Conservation (phyloP, 2,329 filamentous ascomycete genomes). For the Phialemonium atrogriseum region DNA sequence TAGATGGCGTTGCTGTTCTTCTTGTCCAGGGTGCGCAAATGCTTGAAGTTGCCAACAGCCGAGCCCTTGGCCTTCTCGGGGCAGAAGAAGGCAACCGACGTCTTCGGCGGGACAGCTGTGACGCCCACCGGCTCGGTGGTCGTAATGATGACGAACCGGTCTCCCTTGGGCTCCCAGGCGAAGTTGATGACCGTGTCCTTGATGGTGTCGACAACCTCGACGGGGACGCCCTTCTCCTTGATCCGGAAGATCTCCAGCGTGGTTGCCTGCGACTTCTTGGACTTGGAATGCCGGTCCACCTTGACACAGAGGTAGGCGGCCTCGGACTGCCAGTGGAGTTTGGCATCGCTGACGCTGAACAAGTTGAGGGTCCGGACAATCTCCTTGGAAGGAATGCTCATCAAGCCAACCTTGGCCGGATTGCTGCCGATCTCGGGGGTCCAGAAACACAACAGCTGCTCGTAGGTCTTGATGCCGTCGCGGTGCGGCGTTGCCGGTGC, state of each 20-base stretch:
- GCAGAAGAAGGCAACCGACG: conserved; percentile 90
- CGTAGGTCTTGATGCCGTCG: conserved; percentile 81
- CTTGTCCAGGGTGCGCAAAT: conserved; percentile 91
- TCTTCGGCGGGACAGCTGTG: conserved; percentile 85
- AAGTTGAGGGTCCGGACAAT: conserved; percentile 90
- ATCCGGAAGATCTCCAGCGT: conserved; percentile 98
- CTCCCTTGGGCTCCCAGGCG: conserved; percentile 97
- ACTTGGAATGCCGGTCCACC: conserved; percentile 97
- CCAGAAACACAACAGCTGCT: conserved; percentile 98
- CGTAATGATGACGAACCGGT: conserved; percentile 94
- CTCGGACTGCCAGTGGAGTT: conserved; percentile 98
- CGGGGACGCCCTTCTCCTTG: conserved; percentile 93
- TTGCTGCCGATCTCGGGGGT: conserved; percentile 97
- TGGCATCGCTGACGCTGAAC: conserved; percentile 95
- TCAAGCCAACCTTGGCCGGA: conserved; percentile 91
- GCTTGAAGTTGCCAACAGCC: conserved; percentile 86
- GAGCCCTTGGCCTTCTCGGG: conserved; percentile 86
- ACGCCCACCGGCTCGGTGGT: conserved; percentile 74
- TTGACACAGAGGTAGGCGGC: conserved; percentile 93
- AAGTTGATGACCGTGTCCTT: conserved; percentile 99
- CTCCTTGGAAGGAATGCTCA: conserved; percentile 93
- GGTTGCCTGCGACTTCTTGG: conserved; percentile 94
- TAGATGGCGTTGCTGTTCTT: conserved; percentile 99
- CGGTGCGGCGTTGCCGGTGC: conserved; percentile 74
- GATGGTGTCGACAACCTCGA: conserved; percentile 94